phyloP scores from a whole-genome alignment of 257 asterid species.

The Fraxinus anomala region DNA sequence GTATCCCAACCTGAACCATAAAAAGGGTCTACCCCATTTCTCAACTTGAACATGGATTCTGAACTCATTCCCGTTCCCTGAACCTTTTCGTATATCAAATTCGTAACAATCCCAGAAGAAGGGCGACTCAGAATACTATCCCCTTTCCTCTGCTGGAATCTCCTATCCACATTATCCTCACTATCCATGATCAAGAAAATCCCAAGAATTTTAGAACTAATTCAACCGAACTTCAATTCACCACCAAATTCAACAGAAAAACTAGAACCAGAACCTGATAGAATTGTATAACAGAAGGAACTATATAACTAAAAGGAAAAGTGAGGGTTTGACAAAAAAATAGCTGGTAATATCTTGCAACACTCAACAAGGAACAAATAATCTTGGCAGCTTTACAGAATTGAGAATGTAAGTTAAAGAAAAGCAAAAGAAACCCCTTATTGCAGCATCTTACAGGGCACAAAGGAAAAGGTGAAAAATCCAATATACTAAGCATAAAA shows the following conservation, averaged over 20 bases:
- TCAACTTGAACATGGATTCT: constrained; percentile 35
- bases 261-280: constrained; percentile 34
- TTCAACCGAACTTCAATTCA: constrained; percentile 31
- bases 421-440: constrained; percentile 69
- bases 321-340: constrained; percentile 63
- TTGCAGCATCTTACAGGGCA: constrained; percentile 51
- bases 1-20: constrained; percentile 75
- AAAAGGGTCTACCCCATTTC: constrained; percentile 46
- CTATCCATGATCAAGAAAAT: constrained; percentile 47
- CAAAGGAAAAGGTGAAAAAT: constrained; percentile 56
- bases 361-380: constrained; percentile 81
- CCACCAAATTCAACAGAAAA: constrained; percentile 24
- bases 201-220: constrained; percentile 32
- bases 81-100: constrained; percentile 38
- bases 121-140: constrained; percentile 31
- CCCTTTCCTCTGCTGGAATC: constrained; percentile 34
- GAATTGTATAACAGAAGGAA: constrained; percentile 30
- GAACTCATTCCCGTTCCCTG: constrained; percentile 36
- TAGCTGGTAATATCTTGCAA: constrained; percentile 63
- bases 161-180: constrained; percentile 57
- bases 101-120: constrained; percentile 36
- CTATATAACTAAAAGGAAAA: constrained; percentile 40
- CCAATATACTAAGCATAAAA: constrained; percentile 57
- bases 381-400: constrained; percentile 83
- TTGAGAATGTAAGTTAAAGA: constrained; percentile 41